Percentiles rank a stretch among this genome's conserved stretches.
Conservation (phyloP, 1,139 yeast genomes). For the Scheffersomyces stambukii region DNA sequence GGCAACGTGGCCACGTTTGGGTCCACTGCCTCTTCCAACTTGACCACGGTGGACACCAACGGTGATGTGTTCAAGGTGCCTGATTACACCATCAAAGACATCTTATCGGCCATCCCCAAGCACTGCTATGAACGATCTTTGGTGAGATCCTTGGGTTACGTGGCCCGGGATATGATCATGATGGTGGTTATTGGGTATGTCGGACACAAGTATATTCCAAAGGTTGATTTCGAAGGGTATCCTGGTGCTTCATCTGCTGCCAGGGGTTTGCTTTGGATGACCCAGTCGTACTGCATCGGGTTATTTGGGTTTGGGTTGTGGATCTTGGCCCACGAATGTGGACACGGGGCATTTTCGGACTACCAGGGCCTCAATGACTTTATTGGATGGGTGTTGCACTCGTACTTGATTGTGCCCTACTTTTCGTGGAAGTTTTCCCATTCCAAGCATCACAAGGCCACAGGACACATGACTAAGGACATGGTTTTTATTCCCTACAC, state of each 20-base stretch:
- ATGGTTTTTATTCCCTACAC: constrained; percentile 79
- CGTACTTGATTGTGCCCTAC: constrained; percentile 75
- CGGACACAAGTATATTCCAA: constrained; percentile 50
- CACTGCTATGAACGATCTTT: constrained; percentile 70
- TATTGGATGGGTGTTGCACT: constrained; percentile 81
- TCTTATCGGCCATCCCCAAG: constrained; percentile 67
- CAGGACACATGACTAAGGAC: constrained; percentile 76
- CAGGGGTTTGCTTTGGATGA: constrained; percentile 37
- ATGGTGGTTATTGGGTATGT: constrained; percentile 48
- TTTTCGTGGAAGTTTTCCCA: constrained; percentile 84
- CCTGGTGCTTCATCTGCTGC: constrained; percentile 18
- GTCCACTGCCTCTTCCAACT: constrained; percentile 15
- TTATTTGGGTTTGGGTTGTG: constrained; percentile 75
- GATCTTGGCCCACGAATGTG: constrained; percentile 90
- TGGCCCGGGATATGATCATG: constrained; percentile 57
- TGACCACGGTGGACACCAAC: constrained; percentile 52
- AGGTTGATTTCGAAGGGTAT: constrained; percentile 18
- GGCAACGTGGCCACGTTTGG: constrained; percentile 24
- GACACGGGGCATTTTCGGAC: constrained; percentile 81
- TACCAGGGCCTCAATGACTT: constrained; percentile 65
- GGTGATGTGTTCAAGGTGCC: constrained; percentile 72
- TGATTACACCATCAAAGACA: constrained; percentile 68
- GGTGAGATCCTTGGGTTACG: constrained; percentile 55
- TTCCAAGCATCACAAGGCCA: constrained; percentile 83
- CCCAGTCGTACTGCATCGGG: constrained; percentile 48